These are phyloP conservation scores for Pseudomonodictys pantanalensis DNA, from an alignment of 495 filamentous ascomycete species.

Conservation along the genomic window DNA sequence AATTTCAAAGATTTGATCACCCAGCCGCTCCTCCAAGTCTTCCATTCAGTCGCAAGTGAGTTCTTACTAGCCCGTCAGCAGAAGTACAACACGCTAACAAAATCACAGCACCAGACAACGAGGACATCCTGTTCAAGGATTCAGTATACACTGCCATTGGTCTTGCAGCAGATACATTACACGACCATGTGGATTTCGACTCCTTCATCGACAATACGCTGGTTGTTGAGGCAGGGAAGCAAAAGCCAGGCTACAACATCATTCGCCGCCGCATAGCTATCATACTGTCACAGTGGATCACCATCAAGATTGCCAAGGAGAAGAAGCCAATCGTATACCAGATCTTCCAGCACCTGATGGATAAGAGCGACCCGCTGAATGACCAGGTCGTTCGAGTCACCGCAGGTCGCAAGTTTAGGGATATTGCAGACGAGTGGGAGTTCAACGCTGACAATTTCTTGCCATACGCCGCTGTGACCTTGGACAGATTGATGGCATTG, in stretches of 20 bases:
- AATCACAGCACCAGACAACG: slow-evolving; percentile 51
- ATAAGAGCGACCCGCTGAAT: slow-evolving; percentile 71
- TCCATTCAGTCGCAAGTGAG: slow-evolving; percentile 66
- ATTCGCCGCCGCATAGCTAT: slow-evolving; percentile 87
- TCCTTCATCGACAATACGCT: slow-evolving; percentile 69
- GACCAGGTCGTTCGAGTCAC: slow-evolving; percentile 91
- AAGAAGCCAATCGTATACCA: slow-evolving; percentile 75
- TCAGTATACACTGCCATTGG: slow-evolving; percentile 92
- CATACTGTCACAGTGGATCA: slow-evolving; percentile 83
- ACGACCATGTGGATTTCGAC: slow-evolving; percentile 73
- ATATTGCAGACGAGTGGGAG: slow-evolving; percentile 77
- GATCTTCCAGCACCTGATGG: slow-evolving; percentile 84
- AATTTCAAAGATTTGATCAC: slow-evolving; percentile 78
- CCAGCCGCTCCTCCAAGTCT: slow-evolving; percentile 73
- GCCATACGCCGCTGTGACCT: slow-evolving; percentile 67
- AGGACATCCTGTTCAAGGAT: slow-evolving; percentile 80
- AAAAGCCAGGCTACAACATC: slow-evolving; percentile 74
- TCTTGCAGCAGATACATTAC: slow-evolving; percentile 72
- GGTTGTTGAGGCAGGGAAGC: slow-evolving; percentile 72
- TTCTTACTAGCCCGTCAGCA: slow-evolving; percentile 1
- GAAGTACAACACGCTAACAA: not conserved
- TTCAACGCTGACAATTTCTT: slow-evolving; percentile 68
- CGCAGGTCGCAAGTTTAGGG: slow-evolving; percentile 77
- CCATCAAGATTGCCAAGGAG: slow-evolving; percentile 62
- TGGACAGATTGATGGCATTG: slow-evolving; percentile 68